A percentile compares a stretch with the other conserved stretches of the same genome.
Conservation (phyloP, 345 rosid genomes). For the Cardamine occulta region DNA sequence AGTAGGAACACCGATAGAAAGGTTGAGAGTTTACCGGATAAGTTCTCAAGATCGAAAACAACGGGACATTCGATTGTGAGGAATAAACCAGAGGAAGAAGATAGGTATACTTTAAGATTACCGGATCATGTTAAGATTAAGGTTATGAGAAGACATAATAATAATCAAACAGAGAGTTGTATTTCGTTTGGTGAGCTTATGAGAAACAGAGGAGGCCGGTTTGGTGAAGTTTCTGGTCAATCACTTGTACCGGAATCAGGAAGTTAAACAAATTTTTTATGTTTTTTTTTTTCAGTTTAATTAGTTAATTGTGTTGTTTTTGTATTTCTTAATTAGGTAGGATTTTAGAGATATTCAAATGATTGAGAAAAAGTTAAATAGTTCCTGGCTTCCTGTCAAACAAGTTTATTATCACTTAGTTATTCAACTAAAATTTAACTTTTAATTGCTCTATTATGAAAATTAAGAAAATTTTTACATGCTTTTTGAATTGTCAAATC, state of each 20-base stretch:
- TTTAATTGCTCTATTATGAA: too few relatives aligned
- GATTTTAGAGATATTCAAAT: background rate
- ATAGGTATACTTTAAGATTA: slow-evolving; percentile 59
- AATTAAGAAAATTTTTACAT: too few relatives aligned
- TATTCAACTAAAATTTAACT: too few relatives aligned
- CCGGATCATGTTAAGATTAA: slow-evolving; percentile 58
- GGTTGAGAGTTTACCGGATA: slow-evolving; percentile 35
- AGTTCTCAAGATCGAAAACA: slow-evolving; percentile 63
- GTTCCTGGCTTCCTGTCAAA: background rate
- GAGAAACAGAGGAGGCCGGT: slow-evolving; percentile 37
- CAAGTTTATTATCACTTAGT: background rate
- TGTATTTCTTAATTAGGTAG: slow-evolving; percentile 5
- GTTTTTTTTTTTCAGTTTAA: background rate
- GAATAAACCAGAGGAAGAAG: slow-evolving; percentile 49
- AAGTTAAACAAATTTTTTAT: background rate
- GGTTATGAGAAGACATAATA: slow-evolving; percentile 47
- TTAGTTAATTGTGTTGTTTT: slow-evolving; percentile 1
- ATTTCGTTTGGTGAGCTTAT: slow-evolving; percentile 59
- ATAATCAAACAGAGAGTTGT: slow-evolving; percentile 57
- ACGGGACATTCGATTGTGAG: slow-evolving; percentile 76
- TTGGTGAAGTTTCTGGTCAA: slow-evolving; percentile 45
- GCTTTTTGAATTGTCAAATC: too few relatives aligned
- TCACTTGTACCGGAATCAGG: slow-evolving; percentile 38
- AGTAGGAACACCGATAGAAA: slow-evolving; percentile 30
- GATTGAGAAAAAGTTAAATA: background rate